Percentiles rank a stretch among this genome's conserved stretches.
These are phyloP conservation scores for Pythium plurisporium DNA, from an alignment of 352 stramenopile genomes.

Conservation along the genomic window DNA sequence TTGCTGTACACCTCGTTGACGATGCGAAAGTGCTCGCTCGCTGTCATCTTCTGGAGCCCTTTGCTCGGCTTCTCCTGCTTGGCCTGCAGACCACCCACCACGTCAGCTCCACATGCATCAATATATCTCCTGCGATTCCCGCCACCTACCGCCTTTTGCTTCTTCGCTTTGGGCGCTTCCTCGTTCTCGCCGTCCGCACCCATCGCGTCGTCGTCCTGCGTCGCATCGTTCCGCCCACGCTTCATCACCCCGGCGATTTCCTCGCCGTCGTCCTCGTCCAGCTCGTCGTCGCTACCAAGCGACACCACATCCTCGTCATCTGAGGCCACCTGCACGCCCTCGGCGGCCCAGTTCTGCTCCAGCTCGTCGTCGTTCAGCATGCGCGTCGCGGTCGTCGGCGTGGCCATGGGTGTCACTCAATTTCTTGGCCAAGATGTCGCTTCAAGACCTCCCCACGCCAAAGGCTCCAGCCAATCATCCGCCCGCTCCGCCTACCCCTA, in stretches of 20 bases:
- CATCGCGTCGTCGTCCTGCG: conserved; percentile 11
- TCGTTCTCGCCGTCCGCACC: conserved; percentile 8
- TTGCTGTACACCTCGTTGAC: conserved; percentile 77
- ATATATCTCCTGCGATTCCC: no score
- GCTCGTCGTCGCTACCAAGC: conserved; percentile 73
- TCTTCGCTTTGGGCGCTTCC: conserved; percentile 30
- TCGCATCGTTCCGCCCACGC: conserved; percentile 27
- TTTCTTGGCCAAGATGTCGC: conserved; percentile 11
- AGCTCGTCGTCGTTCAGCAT: conserved; percentile 33
- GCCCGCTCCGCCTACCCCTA: conserved; percentile 15
- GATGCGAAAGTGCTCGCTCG: conserved; percentile 74
- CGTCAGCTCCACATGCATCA: no score
- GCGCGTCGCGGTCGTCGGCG: neutral
- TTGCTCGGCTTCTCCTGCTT: conserved; percentile 45
- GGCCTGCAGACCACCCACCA: no score
- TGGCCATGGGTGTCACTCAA: neutral
- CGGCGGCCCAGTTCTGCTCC: conserved; percentile 31
- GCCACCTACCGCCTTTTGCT: conserved; percentile 62
- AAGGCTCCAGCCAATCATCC: conserved; percentile 28
- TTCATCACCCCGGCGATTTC: conserved; percentile 35
- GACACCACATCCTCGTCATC: conserved; percentile 45
- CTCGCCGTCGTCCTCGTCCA: conserved; percentile 70
- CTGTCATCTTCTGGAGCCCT: conserved; percentile 75
- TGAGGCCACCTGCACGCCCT: conserved; percentile 21
- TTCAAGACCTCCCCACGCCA: conserved; percentile 16